Evolutionary conservation across 179 eudicot species (phyloP).

Genomic region (Spergularia azorica): DNA sequence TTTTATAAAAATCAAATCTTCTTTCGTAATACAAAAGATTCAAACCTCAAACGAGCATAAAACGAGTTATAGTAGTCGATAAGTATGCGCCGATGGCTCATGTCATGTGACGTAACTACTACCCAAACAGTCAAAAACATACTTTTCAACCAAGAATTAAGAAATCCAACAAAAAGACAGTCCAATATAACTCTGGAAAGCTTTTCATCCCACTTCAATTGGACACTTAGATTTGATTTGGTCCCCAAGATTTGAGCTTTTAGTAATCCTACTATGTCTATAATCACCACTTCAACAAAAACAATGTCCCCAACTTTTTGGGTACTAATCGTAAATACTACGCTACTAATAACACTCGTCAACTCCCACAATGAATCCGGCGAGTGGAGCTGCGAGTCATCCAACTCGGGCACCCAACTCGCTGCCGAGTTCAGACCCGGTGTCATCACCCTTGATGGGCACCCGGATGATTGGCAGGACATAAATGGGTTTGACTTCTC

Average conservation of each 20-base stretch:
- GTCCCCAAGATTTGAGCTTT: background rate
- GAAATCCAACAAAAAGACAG: too few relatives aligned
- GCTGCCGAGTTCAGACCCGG: slow-evolving; percentile 67
- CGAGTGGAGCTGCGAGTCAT: slow-evolving; percentile 71
- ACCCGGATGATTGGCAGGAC: slow-evolving; percentile 69
- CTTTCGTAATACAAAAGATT: too few relatives aligned
- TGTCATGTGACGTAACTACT: too few relatives aligned
- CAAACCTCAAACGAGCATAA: too few relatives aligned
- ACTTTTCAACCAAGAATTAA: too few relatives aligned
- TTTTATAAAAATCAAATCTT: too few relatives aligned
- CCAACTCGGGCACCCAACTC: slow-evolving; percentile 43
- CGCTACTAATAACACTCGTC: slow-evolving; percentile 23
- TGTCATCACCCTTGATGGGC: slow-evolving; percentile 68
- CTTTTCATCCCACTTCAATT: background rate
- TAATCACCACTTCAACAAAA: background rate
- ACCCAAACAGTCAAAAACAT: too few relatives aligned
- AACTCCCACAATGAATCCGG: slow-evolving; percentile 78
- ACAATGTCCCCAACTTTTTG: background rate
- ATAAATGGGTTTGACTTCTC: slow-evolving; percentile 60
- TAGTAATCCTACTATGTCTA: background rate
- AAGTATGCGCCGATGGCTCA: too few relatives aligned
- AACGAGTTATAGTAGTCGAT: too few relatives aligned
- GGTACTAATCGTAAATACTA: background rate
- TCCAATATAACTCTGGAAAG: background rate
- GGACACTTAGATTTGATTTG: too few relatives aligned